Percentiles rank a stretch among this genome's conserved stretches.
These are phyloP conservation scores for Colletotrichum camelliae DNA, from an alignment of 2,329 filamentous ascomycete species.

Conservation along the genomic window DNA sequence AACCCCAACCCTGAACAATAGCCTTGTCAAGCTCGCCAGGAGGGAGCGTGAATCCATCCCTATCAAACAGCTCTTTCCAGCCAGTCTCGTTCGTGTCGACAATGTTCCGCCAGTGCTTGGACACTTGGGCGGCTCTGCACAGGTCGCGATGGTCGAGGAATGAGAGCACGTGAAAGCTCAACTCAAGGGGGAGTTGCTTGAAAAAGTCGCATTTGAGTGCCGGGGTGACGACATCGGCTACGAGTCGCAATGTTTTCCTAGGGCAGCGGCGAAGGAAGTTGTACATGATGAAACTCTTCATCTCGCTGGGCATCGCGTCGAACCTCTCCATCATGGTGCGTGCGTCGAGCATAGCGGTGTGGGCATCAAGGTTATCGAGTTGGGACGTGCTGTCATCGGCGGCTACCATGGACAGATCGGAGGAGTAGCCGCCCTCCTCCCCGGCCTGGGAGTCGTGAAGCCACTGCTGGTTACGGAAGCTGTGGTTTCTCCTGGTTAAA, in stretches of 20 bases:
- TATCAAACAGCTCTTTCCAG: conserved; percentile 92
- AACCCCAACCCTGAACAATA: conserved; percentile 93
- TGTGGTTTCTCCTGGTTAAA: conserved; percentile 6
- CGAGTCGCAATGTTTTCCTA: conserved; percentile 85
- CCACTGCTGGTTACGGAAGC: conserved; percentile 30
- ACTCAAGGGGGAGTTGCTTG: conserved; percentile 80
- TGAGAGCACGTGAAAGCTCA: conserved; percentile 85
- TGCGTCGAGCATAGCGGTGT: conserved; percentile 72
- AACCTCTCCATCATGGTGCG: conserved; percentile 87
- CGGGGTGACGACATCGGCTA: conserved; percentile 91
- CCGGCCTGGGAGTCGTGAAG: conserved; percentile 48
- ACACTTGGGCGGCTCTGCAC: conserved; percentile 90
- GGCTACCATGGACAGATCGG: conserved; percentile 9
- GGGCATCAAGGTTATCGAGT: conserved; percentile 32
- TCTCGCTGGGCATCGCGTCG: conserved; percentile 85
- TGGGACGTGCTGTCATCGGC: conserved; percentile 28
- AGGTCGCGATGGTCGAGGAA: conserved; percentile 87
- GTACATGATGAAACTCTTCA: conserved; percentile 97
- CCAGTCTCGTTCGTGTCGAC: conserved; percentile 93
- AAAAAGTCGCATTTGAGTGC: conserved; percentile 95
- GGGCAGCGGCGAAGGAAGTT: conserved; percentile 89
- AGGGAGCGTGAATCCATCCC: conserved; percentile 80
- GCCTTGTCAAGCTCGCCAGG: conserved; percentile 85
- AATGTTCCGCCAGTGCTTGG: conserved; percentile 89
- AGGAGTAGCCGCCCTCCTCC: conserved; percentile 38